Evolutionary conservation across 495 filamentous ascomycete species (phyloP).

Genomic region (Penicillium parvum): DNA sequence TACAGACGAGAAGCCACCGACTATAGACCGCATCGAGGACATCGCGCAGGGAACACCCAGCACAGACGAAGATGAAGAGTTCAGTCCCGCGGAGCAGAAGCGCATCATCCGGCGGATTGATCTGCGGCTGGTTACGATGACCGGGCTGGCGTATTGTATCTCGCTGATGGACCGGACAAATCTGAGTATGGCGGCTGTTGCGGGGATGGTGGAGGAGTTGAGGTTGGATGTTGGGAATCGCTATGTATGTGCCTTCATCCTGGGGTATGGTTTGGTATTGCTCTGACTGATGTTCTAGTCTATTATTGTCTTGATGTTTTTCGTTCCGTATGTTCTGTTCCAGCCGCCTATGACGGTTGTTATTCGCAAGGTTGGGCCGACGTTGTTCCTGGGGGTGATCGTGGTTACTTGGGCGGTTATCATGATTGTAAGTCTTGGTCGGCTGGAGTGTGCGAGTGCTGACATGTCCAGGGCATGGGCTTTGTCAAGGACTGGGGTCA

Average conservation of each 20-base stretch:
- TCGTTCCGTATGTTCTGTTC: slow-evolving; percentile 60
- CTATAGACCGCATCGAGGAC: slow-evolving; percentile 30
- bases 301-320: slow-evolving; percentile 61
- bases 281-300: slow-evolving; percentile 33
- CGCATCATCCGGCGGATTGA: slow-evolving; percentile 59
- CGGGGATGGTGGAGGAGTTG: slow-evolving; percentile 58
- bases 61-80: slow-evolving; percentile 33
- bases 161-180: slow-evolving; percentile 68
- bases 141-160: slow-evolving; percentile 62
- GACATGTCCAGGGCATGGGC: slow-evolving; percentile 46
- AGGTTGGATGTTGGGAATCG: slow-evolving; percentile 37
- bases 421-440: slow-evolving; percentile 34
- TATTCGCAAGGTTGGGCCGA: slow-evolving; percentile 57
- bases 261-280: no score
- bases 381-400: slow-evolving; percentile 51
- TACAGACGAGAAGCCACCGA: slow-evolving; percentile 23
- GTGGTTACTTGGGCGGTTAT: slow-evolving; percentile 48
- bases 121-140: slow-evolving; percentile 56
- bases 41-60: slow-evolving; percentile 13
- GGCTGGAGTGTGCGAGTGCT: neutral
- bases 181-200: slow-evolving; percentile 57
- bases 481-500: slow-evolving; percentile 48
- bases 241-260: slow-evolving; percentile 25
- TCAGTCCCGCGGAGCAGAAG: slow-evolving; percentile 31
- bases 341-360: slow-evolving; percentile 58